These are phyloP conservation scores for Cucurbita pepo DNA, from an alignment of 306 rosid species.

Conservation along the genomic window DNA sequence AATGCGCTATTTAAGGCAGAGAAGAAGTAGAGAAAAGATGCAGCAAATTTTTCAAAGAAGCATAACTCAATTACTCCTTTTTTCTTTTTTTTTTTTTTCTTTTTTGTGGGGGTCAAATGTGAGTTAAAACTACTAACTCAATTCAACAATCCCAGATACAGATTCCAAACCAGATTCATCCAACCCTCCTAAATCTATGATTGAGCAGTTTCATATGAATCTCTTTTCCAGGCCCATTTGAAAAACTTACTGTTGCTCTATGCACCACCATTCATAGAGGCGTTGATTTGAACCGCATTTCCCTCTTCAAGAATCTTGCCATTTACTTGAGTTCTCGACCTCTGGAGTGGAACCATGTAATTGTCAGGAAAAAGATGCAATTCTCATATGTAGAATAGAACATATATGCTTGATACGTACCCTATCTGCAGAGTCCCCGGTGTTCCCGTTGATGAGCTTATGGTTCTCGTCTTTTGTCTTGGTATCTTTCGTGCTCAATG, in stretches of 20 bases:
- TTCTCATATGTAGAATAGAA: neutral
- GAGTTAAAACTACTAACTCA: neutral
- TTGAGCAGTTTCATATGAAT: neutral
- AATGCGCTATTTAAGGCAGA: neutral
- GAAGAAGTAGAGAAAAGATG: neutral
- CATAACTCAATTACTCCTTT: neutral
- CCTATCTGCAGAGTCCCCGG: constrained; percentile 13
- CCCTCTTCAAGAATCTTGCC: constrained; percentile 12
- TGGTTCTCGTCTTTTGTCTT: constrained; percentile 21
- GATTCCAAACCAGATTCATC: neutral
- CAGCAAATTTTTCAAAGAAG: neutral
- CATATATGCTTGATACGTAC: neutral
- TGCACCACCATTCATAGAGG: neutral
- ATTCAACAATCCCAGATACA: neutral
- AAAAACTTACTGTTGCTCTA: neutral
- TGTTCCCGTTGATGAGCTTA: constrained; percentile 18
- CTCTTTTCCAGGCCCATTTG: neutral
- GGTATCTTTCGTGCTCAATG: constrained; percentile 22
- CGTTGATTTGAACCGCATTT: neutral
- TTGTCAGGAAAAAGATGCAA: neutral
- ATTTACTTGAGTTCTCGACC: constrained; percentile 10
- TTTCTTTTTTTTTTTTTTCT: no score
- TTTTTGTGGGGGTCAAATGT: neutral
- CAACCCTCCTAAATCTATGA: neutral
- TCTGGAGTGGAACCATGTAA: neutral